A percentile compares a stretch with the other conserved stretches of the same genome.
phyloP scores from a whole-genome alignment of 2,329 filamentous ascomycete genomes.

The Colletotrichum tofieldiae region DNA sequence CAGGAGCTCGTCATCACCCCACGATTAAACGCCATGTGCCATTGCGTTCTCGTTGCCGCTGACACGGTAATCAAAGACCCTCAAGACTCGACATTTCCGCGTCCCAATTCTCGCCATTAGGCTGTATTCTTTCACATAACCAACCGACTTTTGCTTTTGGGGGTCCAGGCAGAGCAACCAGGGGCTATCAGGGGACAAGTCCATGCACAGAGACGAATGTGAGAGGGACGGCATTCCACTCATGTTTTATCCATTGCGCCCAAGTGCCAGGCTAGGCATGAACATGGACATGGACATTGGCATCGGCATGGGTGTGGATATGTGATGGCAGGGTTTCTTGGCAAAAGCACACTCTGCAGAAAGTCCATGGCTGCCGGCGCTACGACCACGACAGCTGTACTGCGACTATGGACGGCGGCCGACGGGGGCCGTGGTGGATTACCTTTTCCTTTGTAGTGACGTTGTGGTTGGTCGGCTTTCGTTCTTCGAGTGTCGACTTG shows the following conservation, averaged over 20 bases:
- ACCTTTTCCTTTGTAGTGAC: not conserved
- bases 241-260: not conserved
- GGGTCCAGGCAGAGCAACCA: not conserved
- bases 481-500: not conserved
- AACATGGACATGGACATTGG: not conserved
- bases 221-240: not conserved
- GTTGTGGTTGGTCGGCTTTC: conserved; percentile 5
- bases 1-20: not conserved
- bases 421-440: not conserved
- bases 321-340: not conserved
- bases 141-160: not conserved
- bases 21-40: not conserved
- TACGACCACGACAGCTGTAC: not conserved
- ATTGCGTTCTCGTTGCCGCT: not conserved
- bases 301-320: conserved; percentile 11
- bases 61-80: not conserved
- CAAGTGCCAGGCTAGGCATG: not conserved
- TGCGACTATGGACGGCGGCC: not conserved
- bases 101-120: not conserved
- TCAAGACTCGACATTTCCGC: not conserved
- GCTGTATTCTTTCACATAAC: not conserved
- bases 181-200: not conserved
- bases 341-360: not conserved
- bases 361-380: not conserved
- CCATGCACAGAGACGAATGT: not conserved